Evolutionary conservation across 352 stramenopile genomes (phyloP).

Genomic region (Phytophthora capsici): DNA sequence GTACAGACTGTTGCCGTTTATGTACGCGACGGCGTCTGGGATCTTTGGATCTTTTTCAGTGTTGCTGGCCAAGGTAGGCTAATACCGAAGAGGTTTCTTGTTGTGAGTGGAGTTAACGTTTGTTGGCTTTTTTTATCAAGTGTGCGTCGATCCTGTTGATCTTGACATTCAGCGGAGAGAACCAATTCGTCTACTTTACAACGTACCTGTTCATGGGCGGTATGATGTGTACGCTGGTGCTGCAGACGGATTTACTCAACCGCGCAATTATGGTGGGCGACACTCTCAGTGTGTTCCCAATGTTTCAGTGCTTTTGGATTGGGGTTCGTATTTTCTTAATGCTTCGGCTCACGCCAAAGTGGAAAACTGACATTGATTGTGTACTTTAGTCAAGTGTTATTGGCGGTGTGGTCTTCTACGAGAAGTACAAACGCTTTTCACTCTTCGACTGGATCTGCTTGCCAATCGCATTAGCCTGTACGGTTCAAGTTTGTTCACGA

Average conservation of each 20-base stretch:
- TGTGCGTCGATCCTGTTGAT: conserved; percentile 86
- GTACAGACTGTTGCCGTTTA: conserved; percentile 73
- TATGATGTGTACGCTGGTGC: conserved; percentile 82
- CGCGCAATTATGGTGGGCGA: conserved; percentile 85
- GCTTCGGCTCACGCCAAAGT: not conserved
- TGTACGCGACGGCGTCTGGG: conserved; percentile 82
- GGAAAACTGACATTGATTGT: conserved; percentile 19
- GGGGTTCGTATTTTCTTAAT: conserved; percentile 50
- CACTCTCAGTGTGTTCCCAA: conserved; percentile 87
- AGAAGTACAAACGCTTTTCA: conserved; percentile 83
- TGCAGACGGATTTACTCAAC: conserved; percentile 88
- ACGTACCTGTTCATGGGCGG: conserved; percentile 86
- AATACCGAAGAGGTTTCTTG: not conserved
- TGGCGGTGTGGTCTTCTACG: conserved; percentile 85
- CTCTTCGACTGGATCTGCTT: conserved; percentile 85
- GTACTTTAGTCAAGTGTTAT: conserved; percentile 78
- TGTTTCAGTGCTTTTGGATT: conserved; percentile 92
- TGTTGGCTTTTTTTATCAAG: conserved; percentile 25
- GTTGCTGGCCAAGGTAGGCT: conserved; percentile 72
- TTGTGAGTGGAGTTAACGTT: conserved; percentile 14
- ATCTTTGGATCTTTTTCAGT: conserved; percentile 89
- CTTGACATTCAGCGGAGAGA: conserved; percentile 75
- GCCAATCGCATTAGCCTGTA: conserved; percentile 78
- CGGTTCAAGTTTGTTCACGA: conserved; percentile 13
- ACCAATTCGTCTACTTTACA: conserved; percentile 88